Evolutionary conservation across 805 yeast genomes (phyloP), one percentile per base, ranked within the genome.

Genomic region (Lipomyces lipofer): DNA sequence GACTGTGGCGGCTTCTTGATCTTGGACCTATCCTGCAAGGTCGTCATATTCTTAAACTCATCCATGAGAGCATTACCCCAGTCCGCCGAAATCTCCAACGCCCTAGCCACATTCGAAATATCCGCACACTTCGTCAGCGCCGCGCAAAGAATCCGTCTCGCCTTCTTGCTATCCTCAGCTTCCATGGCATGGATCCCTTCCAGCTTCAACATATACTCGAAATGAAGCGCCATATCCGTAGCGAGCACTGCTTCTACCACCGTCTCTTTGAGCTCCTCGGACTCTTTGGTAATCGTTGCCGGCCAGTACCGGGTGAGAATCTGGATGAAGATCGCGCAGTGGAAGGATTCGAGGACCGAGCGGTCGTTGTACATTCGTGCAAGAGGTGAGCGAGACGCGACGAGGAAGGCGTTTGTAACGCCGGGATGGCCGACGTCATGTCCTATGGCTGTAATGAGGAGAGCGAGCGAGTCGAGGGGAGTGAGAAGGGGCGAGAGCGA

Each of bases 351-450:
- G 63, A 94, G 75, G 1, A 87, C 85, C 6, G 92, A 84, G 49
- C 80, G 72, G 59, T 83, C 83, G 46, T 82, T 75, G 71, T 81
- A 91, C 13, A 80, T 64, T 51, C 71, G 67, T 2, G 92, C 80
- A 22, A 89, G 75, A 9, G 89, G 88, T 0, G 94, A 78, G 7
- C 76, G 68, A 63, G 81, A 68, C 54, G 79, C 74, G 22, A 75
- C 72, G 68, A 92, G 72, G 60, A 89, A 82, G 33, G 81, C 80
- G 69, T 89, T 88, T 12, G 95, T 89, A n/a, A 90, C 82, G 1
- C 98, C 99, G 0, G 98, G 98, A 70, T 94, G 99, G 21, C 97
- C 96, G 29, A 88, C 82, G 69, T 94, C 99, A 72, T 94, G 99
- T 49, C 98, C 98, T 40, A 91, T 72, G 1, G 96, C 94, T 0